Evolutionary conservation across 345 rosid genomes (phyloP), one percentile per base, ranked within the genome.

Genomic region (Rubroshorea leprosula): DNA sequence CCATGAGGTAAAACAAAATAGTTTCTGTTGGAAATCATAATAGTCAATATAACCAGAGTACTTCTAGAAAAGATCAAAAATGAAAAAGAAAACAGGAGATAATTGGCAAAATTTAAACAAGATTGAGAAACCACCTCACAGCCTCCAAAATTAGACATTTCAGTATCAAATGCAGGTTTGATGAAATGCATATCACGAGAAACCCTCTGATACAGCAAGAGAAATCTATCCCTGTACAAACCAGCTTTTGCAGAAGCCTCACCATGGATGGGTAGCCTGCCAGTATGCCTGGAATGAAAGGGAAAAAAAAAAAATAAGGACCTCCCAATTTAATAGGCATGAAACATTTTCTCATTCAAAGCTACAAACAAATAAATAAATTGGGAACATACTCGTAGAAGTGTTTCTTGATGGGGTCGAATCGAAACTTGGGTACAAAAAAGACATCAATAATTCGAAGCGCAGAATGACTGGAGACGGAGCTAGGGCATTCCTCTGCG

Each of bases 141-240:
- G 62, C 81, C 83, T 67, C 86, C 89, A 51, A 75, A 76, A 21
- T 69, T 69, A 0, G 90, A 76, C 49, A 67, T 78, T 12, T 79
- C 90, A 22, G 81, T 62, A 55, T 83, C 87, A 70, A 93, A 84
- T 24, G 96, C 78, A 44, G 91, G 87, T 71, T 79, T 78, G 1
- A 89, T 69, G 39, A 93, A 87, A 76, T 83, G 86, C 57, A 75
- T 85, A 35, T 85, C 88, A 1, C 91, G 99, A 63, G 86, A 80
- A 17, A 89, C 79, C 71, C 97, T 80, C 78, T 89, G 99, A 51
- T 51, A 80, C 64, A 89, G 70, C 74, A 93, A 71, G 51, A 85
- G 68, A 66, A 79, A 83, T 68, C 99, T 75, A 46, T 93, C 97
- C 63, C 74, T 83, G 69, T 89, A 93, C 38, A 89, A 54, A 29